Evolutionary conservation across 140 eudicot genomes (phyloP).

Genomic region (Bidens hawaiensis): DNA sequence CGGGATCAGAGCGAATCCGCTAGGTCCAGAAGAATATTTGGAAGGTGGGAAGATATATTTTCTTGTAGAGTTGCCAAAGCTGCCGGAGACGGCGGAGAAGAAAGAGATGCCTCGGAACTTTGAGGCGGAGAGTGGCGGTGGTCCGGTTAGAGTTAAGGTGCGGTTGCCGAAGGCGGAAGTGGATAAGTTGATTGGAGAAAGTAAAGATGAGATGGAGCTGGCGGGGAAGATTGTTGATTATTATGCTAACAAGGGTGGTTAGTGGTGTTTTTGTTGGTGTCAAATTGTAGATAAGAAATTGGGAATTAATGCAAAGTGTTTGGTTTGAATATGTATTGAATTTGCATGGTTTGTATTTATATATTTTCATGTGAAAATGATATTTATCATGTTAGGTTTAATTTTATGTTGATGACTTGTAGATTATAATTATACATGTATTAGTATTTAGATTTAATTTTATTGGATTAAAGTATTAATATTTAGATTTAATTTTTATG

Average conservation of each 20-base stretch:
- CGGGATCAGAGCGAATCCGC: constrained; percentile 62
- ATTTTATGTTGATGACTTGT: not conserved
- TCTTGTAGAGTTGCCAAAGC: constrained; percentile 62
- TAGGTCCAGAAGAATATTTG: constrained; percentile 32
- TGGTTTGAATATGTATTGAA: not conserved
- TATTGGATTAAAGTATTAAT: too few species aligned
- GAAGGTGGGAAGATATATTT: constrained; percentile 51
- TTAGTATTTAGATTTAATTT: too few species aligned
- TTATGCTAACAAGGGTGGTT: constrained; percentile 22
- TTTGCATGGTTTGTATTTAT: not conserved
- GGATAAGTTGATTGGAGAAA: constrained; percentile 48
- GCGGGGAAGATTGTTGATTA: constrained; percentile 35
- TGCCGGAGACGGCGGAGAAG: constrained; percentile 36
- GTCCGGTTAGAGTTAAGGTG: constrained; percentile 55
- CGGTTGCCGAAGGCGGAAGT: constrained; percentile 55
- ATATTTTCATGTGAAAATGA: not conserved
- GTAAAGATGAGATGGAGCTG: constrained; percentile 37
- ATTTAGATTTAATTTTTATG: too few species aligned
- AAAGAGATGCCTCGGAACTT: constrained; percentile 10
- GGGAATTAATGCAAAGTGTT: not conserved
- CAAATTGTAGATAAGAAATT: constrained; percentile 11
- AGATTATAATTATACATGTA: too few species aligned
- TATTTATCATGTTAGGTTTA: not conserved
- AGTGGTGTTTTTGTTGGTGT: constrained; percentile 6
- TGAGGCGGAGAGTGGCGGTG: constrained; percentile 23